Base-by-base conservation (phyloP, 192 early-diverging fungal species). In the Diversispora eburnea region DNA sequence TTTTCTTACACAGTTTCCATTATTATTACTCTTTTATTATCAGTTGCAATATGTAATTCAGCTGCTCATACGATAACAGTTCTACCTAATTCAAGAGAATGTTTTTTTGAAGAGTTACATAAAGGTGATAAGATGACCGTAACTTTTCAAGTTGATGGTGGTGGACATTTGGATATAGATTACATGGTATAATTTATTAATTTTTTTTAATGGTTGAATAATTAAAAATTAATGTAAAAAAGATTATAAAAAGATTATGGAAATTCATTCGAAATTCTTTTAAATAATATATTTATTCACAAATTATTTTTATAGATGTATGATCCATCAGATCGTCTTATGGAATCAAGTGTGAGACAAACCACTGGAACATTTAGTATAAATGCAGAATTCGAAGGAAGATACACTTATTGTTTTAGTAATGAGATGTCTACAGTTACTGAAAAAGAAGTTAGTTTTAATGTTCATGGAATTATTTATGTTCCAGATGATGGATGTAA, bases 351-450 rank as follows among this genome's bases (percentile, higher is more conserved):
- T 51, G 67, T 59, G 22, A 72, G 77, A 60, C 58, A 79, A 47
- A 65, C 83, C 8, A 76, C 83, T 41, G 83, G 78, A 6, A 82
- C 79, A 13, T 82, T 81, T 70, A 60, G 73, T 54, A 33, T 84
- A 7, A 72, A 74, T 17, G 87, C 90, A 19, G 77, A 80, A 25
- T 22, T 56, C 6, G 78, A 79, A 22, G 92, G 92, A 60, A 80
- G 82, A 70, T 84, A 92, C 72, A 82, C 80, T 12, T 91, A 88
- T 78, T 94, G 92, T 80, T 94, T 94, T 79, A 88, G 85, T 75
- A 94, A 94, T 79, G 76, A 81, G 43, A 85, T 88, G 80, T 87
- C 85, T n/a, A 78, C 84, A 25, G 42, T 84, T 70, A 77, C 84
- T 22, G 88, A 86, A 5, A 90, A 90, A 82, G 70, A 70, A 33